phyloP scores from a whole-genome alignment of 2,329 filamentous ascomycete species.

The Botrytis hyacinthi region DNA sequence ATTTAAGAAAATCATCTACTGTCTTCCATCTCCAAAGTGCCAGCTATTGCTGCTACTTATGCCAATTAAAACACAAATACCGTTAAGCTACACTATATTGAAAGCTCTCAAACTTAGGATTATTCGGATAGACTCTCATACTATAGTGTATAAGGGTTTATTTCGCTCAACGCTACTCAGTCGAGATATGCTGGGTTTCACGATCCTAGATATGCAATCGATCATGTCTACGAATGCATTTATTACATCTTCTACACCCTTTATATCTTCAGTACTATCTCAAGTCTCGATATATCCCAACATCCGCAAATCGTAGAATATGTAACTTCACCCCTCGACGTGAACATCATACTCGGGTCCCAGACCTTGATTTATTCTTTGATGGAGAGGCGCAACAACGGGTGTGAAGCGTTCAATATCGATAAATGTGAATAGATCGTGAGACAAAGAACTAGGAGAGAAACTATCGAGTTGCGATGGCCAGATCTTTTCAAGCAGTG shows the following conservation, averaged over 20 bases:
- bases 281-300: too few species aligned
- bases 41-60: neutral
- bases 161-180: neutral
- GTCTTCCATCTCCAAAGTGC: neutral
- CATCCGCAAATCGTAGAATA: too few species aligned
- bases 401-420: neutral
- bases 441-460: neutral
- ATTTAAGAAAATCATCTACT: neutral
- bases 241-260: neutral
- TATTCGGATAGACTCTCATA: neutral
- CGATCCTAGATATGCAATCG: neutral
- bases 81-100: too few species aligned
- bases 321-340: neutral
- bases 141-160: neutral
- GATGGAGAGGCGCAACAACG: neutral
- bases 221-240: too few species aligned
- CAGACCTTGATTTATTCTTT: neutral
- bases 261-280: neutral
- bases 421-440: neutral
- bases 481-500: neutral
- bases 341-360: neutral
- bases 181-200: too few species aligned
- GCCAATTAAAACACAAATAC: neutral
- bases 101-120: fast-evolving
- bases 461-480: neutral